Base-by-base conservation (phyloP, 257 asterid genomes). In the Salvia rosmarinus region DNA sequence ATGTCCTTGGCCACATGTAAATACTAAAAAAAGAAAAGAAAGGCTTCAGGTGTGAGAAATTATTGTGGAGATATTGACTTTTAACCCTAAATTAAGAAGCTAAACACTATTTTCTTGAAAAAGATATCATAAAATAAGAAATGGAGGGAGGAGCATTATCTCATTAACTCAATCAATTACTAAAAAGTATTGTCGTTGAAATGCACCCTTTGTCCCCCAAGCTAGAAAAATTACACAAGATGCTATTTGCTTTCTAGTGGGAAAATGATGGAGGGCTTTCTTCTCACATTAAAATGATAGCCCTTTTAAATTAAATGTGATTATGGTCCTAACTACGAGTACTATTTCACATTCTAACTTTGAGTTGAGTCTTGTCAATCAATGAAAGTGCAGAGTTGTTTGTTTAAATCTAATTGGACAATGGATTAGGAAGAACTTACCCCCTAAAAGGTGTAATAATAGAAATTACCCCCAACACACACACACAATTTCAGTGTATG, bases 351-450 rank as follows among this genome's bases (percentile, higher is more conserved):
- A 84, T 74, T 81, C 78, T 75, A 76, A 62, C 74, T 50, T 78
- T 85, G 74, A 78, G 89, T 86, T 80, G 91, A 79, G 91, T 88
- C 95, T 74, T 86, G 82, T 90, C 95, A 87, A 84, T 81, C 70
- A 59, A 14, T 54, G 80, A 13, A 69, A 68, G 64, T 73, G 79
- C 47, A 34, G 8, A 72, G 54, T 68, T 3, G 11, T 9, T 37
- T 84, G 90, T 80, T 84, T 12, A 74, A 2, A 23, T 61, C 14
- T 63, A 70, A 86, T 83, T 86, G 79, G 88, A 34, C 34, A 4
- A 20, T 9, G 23, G 66, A 52, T 51, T 46, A 4, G 23, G 64
- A 69, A 64, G 2, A 6, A n/a, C 12, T 35, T 74, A 68, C 64
- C 71, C 56, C 25, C 60, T 25, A 75, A 77, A 72, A 59, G n/a